Conservation (phyloP, 805 yeast species). For the Phaffomyces thermotolerans region DNA sequence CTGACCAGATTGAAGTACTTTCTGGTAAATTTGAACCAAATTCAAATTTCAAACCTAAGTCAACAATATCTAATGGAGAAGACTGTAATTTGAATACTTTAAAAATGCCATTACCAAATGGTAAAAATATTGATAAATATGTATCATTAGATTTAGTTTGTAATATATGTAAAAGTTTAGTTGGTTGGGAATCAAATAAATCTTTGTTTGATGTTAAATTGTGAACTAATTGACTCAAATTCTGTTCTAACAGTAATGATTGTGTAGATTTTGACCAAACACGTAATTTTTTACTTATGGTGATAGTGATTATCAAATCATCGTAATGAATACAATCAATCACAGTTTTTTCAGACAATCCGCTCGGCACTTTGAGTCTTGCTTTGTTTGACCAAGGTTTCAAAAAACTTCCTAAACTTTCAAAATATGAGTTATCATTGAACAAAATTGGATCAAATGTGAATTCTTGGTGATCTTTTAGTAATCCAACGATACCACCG, state of each 20-base stretch:
- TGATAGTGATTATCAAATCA: conserved; percentile 37
- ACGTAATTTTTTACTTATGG: conserved; percentile 47
- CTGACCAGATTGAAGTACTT: conserved; percentile 36
- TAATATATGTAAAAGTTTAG: conserved; percentile 23
- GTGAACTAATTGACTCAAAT: conserved; percentile 12
- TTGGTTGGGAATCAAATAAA: conserved; percentile 26
- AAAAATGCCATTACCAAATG: conserved; percentile 37
- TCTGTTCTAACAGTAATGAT: conserved; percentile 23
- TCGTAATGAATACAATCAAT: conserved; percentile 24
- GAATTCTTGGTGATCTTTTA: conserved; percentile 15
- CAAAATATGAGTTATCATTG: conserved; percentile 45
- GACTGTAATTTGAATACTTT: conserved; percentile 30
- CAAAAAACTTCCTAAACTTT: conserved; percentile 27
- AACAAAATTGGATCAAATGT: conserved; percentile 41
- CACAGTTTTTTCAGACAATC: conserved; percentile 30
- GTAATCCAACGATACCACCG: conserved; percentile 65
- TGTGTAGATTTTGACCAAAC: conserved; percentile 48
- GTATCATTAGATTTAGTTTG: conserved; percentile 2
- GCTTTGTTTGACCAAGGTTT: conserved; percentile 20
- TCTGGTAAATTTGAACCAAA: conserved; percentile 27
- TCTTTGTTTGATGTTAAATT: conserved; percentile 14
- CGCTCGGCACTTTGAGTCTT: conserved; percentile 34
- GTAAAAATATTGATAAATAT: conserved; percentile 32
- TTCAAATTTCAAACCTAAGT: conserved; percentile 23
- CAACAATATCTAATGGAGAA: conserved; percentile 19